A percentile compares a stretch with the other conserved stretches of the same genome.
Conservation (phyloP, 768 basidiomycete species). For the Phylloporus rhodoxanthus region DNA sequence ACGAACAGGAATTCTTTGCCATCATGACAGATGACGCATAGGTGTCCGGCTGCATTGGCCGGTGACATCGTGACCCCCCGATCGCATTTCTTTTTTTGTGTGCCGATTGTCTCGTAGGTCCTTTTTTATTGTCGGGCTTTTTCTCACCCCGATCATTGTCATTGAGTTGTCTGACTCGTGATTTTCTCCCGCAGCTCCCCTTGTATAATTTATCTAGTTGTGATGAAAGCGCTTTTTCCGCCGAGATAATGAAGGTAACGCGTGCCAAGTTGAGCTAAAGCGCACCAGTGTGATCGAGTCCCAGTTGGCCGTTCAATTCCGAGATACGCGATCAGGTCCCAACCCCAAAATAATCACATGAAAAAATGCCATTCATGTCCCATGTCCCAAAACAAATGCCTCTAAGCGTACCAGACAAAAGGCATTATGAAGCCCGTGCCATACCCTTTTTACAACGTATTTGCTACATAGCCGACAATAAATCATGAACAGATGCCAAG, state of each 20-base stretch:
- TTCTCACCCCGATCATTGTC: conserved; percentile 17
- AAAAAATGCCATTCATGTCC: background rate
- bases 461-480: conserved; percentile 29
- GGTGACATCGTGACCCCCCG: conserved; percentile 17
- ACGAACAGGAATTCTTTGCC: conserved; percentile 90
- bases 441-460: conserved; percentile 32
- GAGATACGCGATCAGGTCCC: background rate
- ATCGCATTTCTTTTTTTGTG: conserved; percentile 11
- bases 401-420: background rate
- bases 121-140: too few relatives aligned
- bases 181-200: conserved; percentile 11
- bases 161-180: conserved; percentile 11
- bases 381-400: conserved; percentile 12
- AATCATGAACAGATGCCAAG: conserved; percentile 14
- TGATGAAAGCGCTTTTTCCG: conserved; percentile 2
- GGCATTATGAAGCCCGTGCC: conserved; percentile 6
- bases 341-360: conserved; percentile 17
- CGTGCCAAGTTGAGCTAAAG: conserved; percentile 17
- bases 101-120: conserved; percentile 13
- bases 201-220: conserved; percentile 11
- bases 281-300: background rate
- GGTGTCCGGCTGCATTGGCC: background rate
- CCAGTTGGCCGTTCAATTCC: background rate
- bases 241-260: conserved; percentile 13
- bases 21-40: conserved; percentile 94